Base-by-base conservation (phyloP, 2,329 filamentous ascomycete genomes). In the Penicillium capsulatum region DNA sequence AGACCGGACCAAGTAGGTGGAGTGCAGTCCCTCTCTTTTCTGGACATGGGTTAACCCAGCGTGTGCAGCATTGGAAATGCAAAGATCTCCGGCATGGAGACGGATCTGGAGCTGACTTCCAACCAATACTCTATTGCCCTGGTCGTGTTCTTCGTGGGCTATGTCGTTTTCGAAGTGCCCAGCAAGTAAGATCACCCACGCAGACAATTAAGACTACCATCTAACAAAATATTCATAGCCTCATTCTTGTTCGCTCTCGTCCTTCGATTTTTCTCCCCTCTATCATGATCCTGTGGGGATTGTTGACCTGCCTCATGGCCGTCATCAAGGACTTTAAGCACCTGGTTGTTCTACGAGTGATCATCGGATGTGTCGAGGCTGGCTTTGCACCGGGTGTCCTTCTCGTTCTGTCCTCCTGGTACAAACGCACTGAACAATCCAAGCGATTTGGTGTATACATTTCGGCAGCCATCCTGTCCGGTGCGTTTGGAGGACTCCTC, bases 371-470 rank as follows among this genome's bases (percentile, higher is more conserved):
- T 17, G 41, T 58, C 10, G 54, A 58, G 33, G 50, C 54, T 1
- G 53, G 55, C 0, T 57, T 58, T 26, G 50, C 53, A 2, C 55
- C 54, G 1, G 54, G 54, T 20, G 45, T 59, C 2, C 36, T 58
- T 5, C 42, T 57, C 11, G 34, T 76, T 15, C 66, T 81, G 5
- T 76, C 74, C 0, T 76, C 69, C 1, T 81, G 77, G 77, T 81
- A 81, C 52, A 74, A 75, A 44, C 73, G 70, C 34, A 69, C 71
- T 9, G 78, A 81, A 49, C 70, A 80, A 29, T 72, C 73, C 0
- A 76, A 76, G 35, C 70, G 78, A 2, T 76, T 77, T 31, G 74
- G 69, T 6, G 58, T 81, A 2, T 80, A 77, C 48, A 75, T 79
- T 44, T 74, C 76, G n/a, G 75, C 73, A 1, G 75, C 75, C 0